A percentile compares a stretch with the other conserved stretches of the same genome.
These are phyloP conservation scores for Yamadazyma oceani DNA, from an alignment of 1,139 yeast species.

Conservation along the genomic window DNA sequence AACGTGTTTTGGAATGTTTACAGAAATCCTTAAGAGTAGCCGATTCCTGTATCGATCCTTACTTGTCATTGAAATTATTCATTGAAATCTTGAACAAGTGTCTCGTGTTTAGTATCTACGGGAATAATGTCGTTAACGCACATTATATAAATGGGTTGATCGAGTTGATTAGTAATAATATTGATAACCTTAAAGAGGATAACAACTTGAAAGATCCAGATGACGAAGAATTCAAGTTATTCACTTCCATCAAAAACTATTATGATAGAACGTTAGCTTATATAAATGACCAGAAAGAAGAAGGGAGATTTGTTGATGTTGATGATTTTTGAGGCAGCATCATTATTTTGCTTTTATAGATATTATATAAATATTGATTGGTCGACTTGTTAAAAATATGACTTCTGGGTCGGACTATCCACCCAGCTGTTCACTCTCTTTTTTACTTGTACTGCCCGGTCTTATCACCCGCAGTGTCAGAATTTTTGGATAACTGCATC, in stretches of 20 bases:
- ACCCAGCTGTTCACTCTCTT: too few species aligned
- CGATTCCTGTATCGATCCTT: slow-evolving; percentile 88
- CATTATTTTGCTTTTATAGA: too few species aligned
- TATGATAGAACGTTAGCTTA: slow-evolving; percentile 70
- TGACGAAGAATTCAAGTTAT: slow-evolving; percentile 35
- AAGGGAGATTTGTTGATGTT: slow-evolving; percentile 51
- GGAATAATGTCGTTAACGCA: slow-evolving; percentile 67
- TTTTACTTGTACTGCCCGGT: too few species aligned
- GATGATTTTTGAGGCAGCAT: too few species aligned
- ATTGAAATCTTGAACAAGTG: slow-evolving; percentile 88
- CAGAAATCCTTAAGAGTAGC: slow-evolving; percentile 81
- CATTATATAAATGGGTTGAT: slow-evolving; percentile 83
- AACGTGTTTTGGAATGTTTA: slow-evolving; percentile 47
- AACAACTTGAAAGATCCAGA: slow-evolving; percentile 18
- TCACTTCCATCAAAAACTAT: slow-evolving; percentile 32
- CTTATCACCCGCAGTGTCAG: too few species aligned
- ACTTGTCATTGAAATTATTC: slow-evolving; percentile 75
- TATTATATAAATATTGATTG: too few species aligned
- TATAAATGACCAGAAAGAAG: slow-evolving; percentile 63
- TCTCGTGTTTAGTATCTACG: slow-evolving; percentile 80
- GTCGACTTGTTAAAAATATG: too few species aligned
- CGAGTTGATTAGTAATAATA: slow-evolving; percentile 76
- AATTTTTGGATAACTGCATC: too few species aligned
- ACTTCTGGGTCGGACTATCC: too few species aligned
- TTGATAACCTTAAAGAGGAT: slow-evolving; percentile 51